These are phyloP conservation scores for Fagopyrum tataricum DNA, from an alignment of 148 eudicot genomes.

Conservation along the genomic window DNA sequence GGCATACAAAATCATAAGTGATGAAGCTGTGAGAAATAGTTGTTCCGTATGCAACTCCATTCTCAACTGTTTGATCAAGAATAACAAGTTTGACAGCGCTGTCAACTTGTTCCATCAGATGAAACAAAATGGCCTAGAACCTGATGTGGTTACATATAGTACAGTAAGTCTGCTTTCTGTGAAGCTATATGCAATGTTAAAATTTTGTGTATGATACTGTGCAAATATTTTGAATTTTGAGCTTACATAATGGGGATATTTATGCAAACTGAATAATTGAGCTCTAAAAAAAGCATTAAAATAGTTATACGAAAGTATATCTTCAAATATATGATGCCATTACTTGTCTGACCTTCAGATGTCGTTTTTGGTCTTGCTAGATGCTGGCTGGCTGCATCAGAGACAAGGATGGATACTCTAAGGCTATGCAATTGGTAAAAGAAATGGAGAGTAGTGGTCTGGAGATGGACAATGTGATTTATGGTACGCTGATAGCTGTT, in stretches of 20 bases:
- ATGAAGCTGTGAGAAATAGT: constrained; percentile 44
- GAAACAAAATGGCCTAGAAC: constrained; percentile 72
- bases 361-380: constrained; percentile 31
- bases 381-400: constrained; percentile 74
- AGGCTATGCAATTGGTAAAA: constrained; percentile 57
- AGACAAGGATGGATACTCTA: constrained; percentile 52
- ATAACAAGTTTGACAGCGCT: constrained; percentile 44
- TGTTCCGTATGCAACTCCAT: constrained; percentile 74
- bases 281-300: neutral
- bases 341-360: constrained; percentile 10
- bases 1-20: constrained; percentile 52
- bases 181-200: neutral
- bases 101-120: constrained; percentile 60
- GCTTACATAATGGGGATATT: neutral
- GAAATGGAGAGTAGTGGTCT: constrained; percentile 58
- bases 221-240: neutral
- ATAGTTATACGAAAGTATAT: neutral
- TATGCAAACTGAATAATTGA: constrained; percentile 2
- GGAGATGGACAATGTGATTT: constrained; percentile 58
- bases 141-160: constrained; percentile 83
- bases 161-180: constrained; percentile 40
- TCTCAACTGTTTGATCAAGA: constrained; percentile 61
- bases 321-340: neutral
- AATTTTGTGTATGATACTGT: neutral
- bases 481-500: constrained; percentile 75